Evolutionary conservation across 495 filamentous ascomycete genomes (phyloP).

Genomic region (Neurospora tetrasperma): DNA sequence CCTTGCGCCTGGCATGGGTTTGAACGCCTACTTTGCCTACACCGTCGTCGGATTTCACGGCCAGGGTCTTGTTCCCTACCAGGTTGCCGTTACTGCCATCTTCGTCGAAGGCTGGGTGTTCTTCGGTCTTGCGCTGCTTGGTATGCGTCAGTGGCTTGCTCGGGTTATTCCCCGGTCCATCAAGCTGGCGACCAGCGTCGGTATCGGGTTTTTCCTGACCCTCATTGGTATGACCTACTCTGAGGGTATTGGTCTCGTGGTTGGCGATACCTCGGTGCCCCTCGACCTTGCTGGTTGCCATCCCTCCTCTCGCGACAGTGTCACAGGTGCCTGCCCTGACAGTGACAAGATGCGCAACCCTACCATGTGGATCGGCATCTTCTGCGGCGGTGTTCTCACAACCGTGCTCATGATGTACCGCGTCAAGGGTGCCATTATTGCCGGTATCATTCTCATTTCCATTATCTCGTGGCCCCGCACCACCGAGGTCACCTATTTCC

Average conservation of each 20-base stretch:
- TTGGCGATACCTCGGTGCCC: constrained; percentile 47
- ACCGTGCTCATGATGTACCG: constrained; percentile 70
- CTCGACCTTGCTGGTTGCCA: constrained; percentile 61
- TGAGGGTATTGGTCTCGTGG: constrained; percentile 66
- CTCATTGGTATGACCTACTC: constrained; percentile 71
- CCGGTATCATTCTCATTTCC: constrained; percentile 68
- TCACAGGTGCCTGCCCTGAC: constrained; percentile 39
- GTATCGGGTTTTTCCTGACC: constrained; percentile 72
- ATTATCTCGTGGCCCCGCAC: constrained; percentile 74
- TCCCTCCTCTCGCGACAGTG: constrained; percentile 15
- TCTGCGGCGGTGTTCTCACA: constrained; percentile 69
- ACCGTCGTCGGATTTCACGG: constrained; percentile 71
- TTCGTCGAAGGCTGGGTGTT: constrained; percentile 78
- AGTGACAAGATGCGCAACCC: constrained; percentile 61
- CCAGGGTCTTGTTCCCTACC: constrained; percentile 53
- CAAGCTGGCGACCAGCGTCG: constrained; percentile 74
- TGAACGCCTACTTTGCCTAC: constrained; percentile 79
- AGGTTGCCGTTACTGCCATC: constrained; percentile 64
- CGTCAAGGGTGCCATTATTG: constrained; percentile 72
- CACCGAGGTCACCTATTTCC: constrained; percentile 68
- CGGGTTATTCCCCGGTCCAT: constrained; percentile 66
- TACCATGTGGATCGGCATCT: constrained; percentile 75
- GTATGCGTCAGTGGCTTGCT: constrained; percentile 75
- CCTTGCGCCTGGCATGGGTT: constrained; percentile 71
- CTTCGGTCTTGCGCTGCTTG: constrained; percentile 54